Conservation (phyloP, 768 basidiomycete genomes). For the Lactifluus piperatus region DNA sequence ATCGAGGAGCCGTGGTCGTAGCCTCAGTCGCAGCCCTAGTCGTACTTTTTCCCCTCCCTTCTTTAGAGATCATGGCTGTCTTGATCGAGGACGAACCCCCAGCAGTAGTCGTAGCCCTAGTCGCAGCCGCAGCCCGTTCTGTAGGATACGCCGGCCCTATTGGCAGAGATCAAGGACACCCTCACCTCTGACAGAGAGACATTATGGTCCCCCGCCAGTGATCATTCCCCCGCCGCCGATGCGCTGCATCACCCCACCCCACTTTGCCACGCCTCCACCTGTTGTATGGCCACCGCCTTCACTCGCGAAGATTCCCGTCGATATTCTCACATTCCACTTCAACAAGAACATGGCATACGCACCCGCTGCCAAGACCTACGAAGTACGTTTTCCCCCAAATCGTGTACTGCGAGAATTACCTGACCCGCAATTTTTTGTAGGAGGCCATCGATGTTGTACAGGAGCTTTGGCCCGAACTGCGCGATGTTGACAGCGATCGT, state of each 20-base stretch:
- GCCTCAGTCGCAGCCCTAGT: not conserved
- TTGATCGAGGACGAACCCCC: not conserved
- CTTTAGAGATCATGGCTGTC: not conserved
- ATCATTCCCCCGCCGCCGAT: not conserved
- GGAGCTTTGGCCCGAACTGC: constrained; percentile 14
- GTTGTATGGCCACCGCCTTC: not conserved
- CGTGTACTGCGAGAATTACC: not conserved
- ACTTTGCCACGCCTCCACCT: not conserved
- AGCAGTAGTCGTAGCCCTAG: not conserved
- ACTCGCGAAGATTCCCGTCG: not conserved
- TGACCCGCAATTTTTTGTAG: not conserved
- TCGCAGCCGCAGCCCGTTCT: not conserved
- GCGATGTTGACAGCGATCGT: not conserved
- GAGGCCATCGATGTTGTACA: constrained; percentile 9
- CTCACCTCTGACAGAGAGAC: not conserved
- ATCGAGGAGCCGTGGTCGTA: not conserved
- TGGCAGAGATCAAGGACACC: not conserved
- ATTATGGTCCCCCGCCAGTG: not conserved
- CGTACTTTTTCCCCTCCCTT: not conserved
- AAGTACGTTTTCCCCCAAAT: not conserved
- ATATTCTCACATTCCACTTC: constrained; percentile 13
- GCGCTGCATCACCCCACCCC: not conserved
- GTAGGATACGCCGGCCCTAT: not conserved
- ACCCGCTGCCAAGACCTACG: constrained; percentile 12
- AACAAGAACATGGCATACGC: constrained; percentile 17